Conservation (phyloP, 495 filamentous ascomycete genomes). For the Penicillium simplicissimum region DNA sequence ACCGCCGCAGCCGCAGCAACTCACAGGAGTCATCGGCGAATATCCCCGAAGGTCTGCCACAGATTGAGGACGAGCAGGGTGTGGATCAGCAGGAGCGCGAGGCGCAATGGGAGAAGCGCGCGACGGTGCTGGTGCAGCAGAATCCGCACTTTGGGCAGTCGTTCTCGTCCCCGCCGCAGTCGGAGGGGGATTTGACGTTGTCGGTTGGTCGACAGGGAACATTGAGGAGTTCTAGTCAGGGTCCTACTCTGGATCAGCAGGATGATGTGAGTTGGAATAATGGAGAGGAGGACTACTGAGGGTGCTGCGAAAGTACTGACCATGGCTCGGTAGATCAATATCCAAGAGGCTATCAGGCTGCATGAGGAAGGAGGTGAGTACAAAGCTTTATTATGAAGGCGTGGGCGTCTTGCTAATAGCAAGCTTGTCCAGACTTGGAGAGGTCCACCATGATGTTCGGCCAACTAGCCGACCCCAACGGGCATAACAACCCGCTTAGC, state of each 20-base stretch:
- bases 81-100: slow-evolving; percentile 52
- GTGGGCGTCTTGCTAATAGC: background rate
- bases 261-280: slow-evolving; percentile 41
- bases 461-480: slow-evolving; percentile 79
- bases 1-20: slow-evolving; percentile 57
- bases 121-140: slow-evolving; percentile 75
- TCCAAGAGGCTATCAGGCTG: slow-evolving; percentile 93
- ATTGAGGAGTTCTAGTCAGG: slow-evolving; percentile 38
- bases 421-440: slow-evolving; percentile 51
- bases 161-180: slow-evolving; percentile 22
- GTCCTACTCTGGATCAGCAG: slow-evolving; percentile 38
- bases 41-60: slow-evolving; percentile 77
- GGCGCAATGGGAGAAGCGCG: slow-evolving; percentile 81
- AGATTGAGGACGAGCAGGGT: slow-evolving; percentile 54
- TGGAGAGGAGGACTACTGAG: background rate
- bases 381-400: background rate
- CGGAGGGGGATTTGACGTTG: slow-evolving; percentile 18
- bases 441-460: slow-evolving; percentile 84
- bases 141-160: slow-evolving; percentile 49
- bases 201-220: slow-evolving; percentile 17
- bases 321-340: slow-evolving; percentile 59
- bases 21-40: slow-evolving; percentile 62
- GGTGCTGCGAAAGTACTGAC: slow-evolving; percentile 6
- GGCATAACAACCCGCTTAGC: slow-evolving; percentile 86
- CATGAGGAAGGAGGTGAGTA: slow-evolving; percentile 77